Percentiles rank a stretch among this genome's conserved stretches.
These are phyloP conservation scores for Leccinum barrowsii DNA, from an alignment of 768 basidiomycete species.

Conservation along the genomic window DNA sequence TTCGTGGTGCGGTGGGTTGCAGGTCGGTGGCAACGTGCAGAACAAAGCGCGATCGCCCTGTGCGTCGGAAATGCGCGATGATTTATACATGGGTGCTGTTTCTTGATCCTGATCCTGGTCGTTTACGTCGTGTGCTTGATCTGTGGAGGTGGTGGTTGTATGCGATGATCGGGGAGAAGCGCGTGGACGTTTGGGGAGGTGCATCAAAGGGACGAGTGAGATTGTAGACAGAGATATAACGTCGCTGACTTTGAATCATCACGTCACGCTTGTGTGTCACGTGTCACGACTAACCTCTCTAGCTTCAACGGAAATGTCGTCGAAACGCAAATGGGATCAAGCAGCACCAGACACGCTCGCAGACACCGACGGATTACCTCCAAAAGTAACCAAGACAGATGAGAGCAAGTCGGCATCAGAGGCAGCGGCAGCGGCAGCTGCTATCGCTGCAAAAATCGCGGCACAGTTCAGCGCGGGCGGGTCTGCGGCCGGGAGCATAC, in stretches of 20 bases:
- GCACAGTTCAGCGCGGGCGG: constrained; percentile 66
- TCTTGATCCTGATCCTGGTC: constrained; percentile 18
- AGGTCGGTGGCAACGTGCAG: constrained; percentile 82
- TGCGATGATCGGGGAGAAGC: constrained; percentile 27
- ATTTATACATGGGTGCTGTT: constrained; percentile 28
- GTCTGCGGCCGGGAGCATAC: constrained; percentile 36
- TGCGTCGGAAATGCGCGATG: constrained; percentile 29
- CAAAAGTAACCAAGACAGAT: constrained; percentile 44
- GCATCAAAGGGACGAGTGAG: constrained; percentile 13
- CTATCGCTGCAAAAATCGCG: constrained; percentile 93
- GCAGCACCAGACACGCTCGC: constrained; percentile 43
- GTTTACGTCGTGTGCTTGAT: not conserved
- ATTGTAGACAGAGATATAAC: not conserved
- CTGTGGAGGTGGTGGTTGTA: constrained; percentile 17
- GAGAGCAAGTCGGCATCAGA: constrained; percentile 53
- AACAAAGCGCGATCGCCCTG: constrained; percentile 41
- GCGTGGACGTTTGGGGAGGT: constrained; percentile 32
- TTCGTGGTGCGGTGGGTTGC: constrained; percentile 49
- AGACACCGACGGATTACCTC: constrained; percentile 38
- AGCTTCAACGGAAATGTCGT: constrained; percentile 44
- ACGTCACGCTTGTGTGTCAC: constrained; percentile 15
- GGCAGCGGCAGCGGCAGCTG: constrained; percentile 71
- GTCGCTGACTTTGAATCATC: constrained; percentile 22
- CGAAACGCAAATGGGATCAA: constrained; percentile 84
- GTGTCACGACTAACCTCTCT: constrained; percentile 2